Percentiles rank a stretch among this genome's conserved stretches.
phyloP scores from a whole-genome alignment of 164 flowering plant species.

The Vitis vinifera region DNA sequence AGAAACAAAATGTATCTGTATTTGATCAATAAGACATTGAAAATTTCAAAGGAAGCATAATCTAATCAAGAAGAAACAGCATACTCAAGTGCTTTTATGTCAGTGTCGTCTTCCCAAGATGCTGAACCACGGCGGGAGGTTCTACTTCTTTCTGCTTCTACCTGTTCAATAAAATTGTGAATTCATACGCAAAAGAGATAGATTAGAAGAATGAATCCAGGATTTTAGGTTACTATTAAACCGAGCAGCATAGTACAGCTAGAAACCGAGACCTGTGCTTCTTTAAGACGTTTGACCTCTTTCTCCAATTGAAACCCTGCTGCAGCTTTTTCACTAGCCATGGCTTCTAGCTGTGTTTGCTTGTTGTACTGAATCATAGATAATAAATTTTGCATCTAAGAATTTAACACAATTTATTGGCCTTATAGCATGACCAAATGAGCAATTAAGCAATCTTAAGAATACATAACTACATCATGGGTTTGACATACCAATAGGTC shows the following conservation, averaged over 20 bases:
- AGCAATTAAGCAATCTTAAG: constrained; percentile 4
- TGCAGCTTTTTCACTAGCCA: constrained; percentile 98
- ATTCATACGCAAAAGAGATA: neutral
- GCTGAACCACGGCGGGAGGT: constrained; percentile 75
- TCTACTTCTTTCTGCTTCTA: constrained; percentile 83
- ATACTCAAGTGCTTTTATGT: constrained; percentile 92
- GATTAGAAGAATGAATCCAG: neutral
- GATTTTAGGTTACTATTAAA: neutral
- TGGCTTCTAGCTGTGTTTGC: constrained; percentile 97
- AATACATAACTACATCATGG: neutral
- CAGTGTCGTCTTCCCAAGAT: constrained; percentile 92
- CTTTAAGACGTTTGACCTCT: constrained; percentile 80
- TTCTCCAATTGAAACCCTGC: constrained; percentile 97
- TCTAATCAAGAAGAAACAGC: constrained; percentile 19
- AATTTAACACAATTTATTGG: constrained; percentile 3
- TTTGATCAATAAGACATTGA: too few relatives aligned
- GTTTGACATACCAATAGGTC: constrained; percentile 75
- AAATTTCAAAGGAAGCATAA: neutral
- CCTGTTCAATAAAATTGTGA: constrained; percentile 40
- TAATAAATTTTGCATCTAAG: constrained; percentile 1
- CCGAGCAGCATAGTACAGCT: constrained; percentile 7
- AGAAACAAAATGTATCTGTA: neutral
- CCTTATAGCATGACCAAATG: neutral
- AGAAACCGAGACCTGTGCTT: constrained; percentile 62
- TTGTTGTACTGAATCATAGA: constrained; percentile 71